phyloP scores from a whole-genome alignment of 2,329 filamentous ascomycete species.

The Apiospora kogelbergensis region DNA sequence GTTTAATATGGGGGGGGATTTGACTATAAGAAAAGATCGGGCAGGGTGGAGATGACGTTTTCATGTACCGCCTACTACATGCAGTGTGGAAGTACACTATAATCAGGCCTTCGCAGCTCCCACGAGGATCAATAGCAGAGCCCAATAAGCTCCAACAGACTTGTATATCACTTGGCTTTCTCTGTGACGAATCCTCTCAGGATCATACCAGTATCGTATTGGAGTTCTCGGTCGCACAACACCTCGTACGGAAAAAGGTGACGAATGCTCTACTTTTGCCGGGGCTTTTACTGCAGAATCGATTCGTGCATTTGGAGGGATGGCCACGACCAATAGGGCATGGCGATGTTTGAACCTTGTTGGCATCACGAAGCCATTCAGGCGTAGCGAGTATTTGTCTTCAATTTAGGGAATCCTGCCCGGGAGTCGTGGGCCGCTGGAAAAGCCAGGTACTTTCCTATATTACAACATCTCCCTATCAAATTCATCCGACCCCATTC shows the following conservation, averaged over 20 bases:
- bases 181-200: no score
- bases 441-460: neutral
- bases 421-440: neutral
- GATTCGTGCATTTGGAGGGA: neutral
- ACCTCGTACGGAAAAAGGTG: neutral
- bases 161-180: neutral
- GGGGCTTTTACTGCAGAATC: neutral
- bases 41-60: neutral
- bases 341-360: neutral
- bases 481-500: neutral
- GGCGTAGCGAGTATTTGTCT: neutral
- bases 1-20: slow-evolving; percentile 1
- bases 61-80: neutral
- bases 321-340: neutral
- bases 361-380: neutral
- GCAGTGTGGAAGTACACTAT: neutral
- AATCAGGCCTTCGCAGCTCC: neutral
- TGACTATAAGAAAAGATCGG: slow-evolving; percentile 1
- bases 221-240: neutral
- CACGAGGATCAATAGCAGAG: neutral
- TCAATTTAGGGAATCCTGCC: neutral
- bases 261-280: neutral
- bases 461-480: neutral
- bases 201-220: no score
- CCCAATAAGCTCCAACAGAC: neutral